Conservation (phyloP, 768 basidiomycete genomes). For the Mrakia blollopis region DNA sequence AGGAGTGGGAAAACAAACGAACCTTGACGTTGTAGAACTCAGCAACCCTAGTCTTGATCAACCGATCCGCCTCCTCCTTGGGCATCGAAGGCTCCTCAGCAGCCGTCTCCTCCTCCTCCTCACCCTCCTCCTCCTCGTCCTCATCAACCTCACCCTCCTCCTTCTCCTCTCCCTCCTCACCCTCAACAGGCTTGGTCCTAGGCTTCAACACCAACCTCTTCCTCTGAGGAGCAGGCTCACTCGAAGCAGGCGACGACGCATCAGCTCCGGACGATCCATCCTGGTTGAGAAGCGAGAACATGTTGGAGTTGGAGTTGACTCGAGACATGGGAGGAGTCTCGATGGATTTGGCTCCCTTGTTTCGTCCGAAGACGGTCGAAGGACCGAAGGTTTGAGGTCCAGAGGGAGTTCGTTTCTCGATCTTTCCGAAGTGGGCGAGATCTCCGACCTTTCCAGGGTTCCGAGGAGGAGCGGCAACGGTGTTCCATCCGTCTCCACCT, state of each 20-base stretch:
- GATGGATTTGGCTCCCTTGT: conserved; percentile 57
- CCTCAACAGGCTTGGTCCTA: conserved; percentile 63
- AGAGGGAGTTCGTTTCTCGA: conserved; percentile 54
- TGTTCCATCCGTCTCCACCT: conserved; percentile 74
- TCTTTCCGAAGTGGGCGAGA: conserved; percentile 81
- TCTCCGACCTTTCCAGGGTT: conserved; percentile 71
- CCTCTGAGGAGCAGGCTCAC: conserved; percentile 50
- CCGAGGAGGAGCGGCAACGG: conserved; percentile 54
- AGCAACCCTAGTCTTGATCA: conserved; percentile 73
- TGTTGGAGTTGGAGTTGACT: conserved; percentile 67
- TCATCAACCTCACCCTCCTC: conserved; percentile 50
- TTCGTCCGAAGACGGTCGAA: conserved; percentile 71
- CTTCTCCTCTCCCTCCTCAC: conserved; percentile 48
- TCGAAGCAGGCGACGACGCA: conserved; percentile 3
- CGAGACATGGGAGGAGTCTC: conserved; percentile 65
- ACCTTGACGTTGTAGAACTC: conserved; percentile 76
- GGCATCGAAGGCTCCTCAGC: conserved; percentile 50
- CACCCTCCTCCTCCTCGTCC: conserved; percentile 47
- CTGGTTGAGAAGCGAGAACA: conserved; percentile 79
- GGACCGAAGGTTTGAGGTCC: conserved; percentile 72
- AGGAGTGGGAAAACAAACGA: not conserved
- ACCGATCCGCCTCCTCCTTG: conserved; percentile 63
- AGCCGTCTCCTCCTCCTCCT: conserved; percentile 39
- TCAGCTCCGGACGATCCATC: conserved; percentile 44
- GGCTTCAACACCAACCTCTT: conserved; percentile 70